Evolutionary conservation across 2,329 filamentous ascomycete species (phyloP).

Genomic region (Ceratocystis smalleyi): DNA sequence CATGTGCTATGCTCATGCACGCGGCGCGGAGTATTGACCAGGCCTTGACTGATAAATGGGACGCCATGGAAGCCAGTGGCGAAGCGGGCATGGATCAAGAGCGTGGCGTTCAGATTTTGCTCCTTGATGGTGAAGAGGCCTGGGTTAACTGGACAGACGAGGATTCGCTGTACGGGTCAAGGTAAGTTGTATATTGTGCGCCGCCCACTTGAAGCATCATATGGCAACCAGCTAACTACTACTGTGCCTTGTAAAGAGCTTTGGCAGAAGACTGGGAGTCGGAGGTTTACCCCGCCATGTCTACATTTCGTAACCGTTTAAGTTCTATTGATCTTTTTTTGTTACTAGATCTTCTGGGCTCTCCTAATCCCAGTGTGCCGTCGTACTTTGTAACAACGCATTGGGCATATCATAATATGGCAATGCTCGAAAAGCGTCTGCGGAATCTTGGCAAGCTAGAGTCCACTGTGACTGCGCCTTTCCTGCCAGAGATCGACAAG

Average conservation of each 20-base stretch:
- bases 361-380: slow-evolving; percentile 51
- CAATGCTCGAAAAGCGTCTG: slow-evolving; percentile 57
- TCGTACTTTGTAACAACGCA: slow-evolving; percentile 84
- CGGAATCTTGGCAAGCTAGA: slow-evolving; percentile 51
- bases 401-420: slow-evolving; percentile 76
- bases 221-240: slow-evolving; percentile 5
- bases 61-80: slow-evolving; percentile 47
- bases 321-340: slow-evolving; percentile 76
- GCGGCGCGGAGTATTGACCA: slow-evolving; percentile 64
- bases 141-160: slow-evolving; percentile 63
- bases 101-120: slow-evolving; percentile 71
- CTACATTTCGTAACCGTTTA: slow-evolving; percentile 59
- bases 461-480: slow-evolving; percentile 35
- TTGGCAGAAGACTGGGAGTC: slow-evolving; percentile 71
- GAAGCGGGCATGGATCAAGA: slow-evolving; percentile 51
- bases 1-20: slow-evolving; percentile 87
- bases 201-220: neutral
- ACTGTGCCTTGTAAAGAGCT: slow-evolving; percentile 28
- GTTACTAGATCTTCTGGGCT: slow-evolving; percentile 76
- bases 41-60: slow-evolving; percentile 70
- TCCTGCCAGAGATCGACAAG: slow-evolving; percentile 51
- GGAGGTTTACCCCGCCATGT: slow-evolving; percentile 50
- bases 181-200: slow-evolving; percentile 36
- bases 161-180: slow-evolving; percentile 79
- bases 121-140: slow-evolving; percentile 90